Evolutionary conservation across 257 asterid species (phyloP), one percentile per base, ranked within the genome.

Genomic region (Catharanthus roseus): DNA sequence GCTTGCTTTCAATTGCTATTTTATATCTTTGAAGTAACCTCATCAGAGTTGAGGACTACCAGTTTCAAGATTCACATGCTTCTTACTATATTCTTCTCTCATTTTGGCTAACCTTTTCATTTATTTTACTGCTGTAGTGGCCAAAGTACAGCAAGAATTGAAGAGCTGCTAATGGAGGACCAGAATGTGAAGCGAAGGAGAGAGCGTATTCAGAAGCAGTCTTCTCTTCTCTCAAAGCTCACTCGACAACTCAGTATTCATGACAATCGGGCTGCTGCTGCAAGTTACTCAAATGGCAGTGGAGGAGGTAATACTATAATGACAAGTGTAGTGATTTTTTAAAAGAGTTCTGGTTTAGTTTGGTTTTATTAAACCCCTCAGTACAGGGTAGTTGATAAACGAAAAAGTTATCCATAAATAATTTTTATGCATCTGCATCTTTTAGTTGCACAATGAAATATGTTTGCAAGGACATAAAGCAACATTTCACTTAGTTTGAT

Each of bases 91-190:
- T 66, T 7, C 28, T 64, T 33, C 39, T 24, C 53, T 64, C 1
- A 31, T 58, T 74, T 11, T 44, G 71, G 68, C n/a, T 0, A 23
- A 5, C 61, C 26, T 55, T 26, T 80, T 72, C 53, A 76, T 68
- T 41, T 77, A 68, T 26, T 77, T 67, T 72, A 34, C 8, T 16
- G 70, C 47, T 57, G 60, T 77, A 91, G 97, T 80, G 80, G 86
- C 74, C 90, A 84, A 85, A 91, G 96, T 79, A 80, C 81, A 38
- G 83, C 86, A 63, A 87, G 78, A 84, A 85, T 91, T 73, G 97
- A 91, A 79, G 97, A 91, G 81, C 89, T 91, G 77, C 93, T 91
- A 61, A 85, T 75, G 83, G 97, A 91, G 84, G 97, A 91, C 82
- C 91, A 85, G 72, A 91, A 89, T 68, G 92, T 84, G 34, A 91